phyloP scores from a whole-genome alignment of 2,329 filamentous ascomycete genomes.

The Fusarium bulbicola region DNA sequence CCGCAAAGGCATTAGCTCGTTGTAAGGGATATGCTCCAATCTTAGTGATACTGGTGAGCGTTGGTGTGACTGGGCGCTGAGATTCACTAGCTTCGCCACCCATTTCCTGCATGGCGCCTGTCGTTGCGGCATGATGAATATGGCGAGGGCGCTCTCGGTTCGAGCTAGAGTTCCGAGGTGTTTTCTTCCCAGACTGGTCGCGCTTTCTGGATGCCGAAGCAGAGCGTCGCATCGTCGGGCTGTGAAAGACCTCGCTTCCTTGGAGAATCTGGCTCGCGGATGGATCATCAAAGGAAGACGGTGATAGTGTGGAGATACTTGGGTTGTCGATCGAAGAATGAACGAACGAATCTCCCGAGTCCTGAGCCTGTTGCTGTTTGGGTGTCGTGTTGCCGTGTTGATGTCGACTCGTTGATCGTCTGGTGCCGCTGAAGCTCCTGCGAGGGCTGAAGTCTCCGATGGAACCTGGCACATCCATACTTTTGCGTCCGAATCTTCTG shows the following conservation, averaged over 20 bases:
- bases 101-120: constrained; percentile 46
- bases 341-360: constrained; percentile 75
- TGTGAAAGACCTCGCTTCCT: constrained; percentile 87
- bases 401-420: constrained; percentile 60
- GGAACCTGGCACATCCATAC: constrained; percentile 60
- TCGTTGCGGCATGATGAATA: constrained; percentile 50
- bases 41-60: constrained; percentile 63
- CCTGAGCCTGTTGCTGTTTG: constrained; percentile 51
- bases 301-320: constrained; percentile 74
- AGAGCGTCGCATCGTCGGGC: constrained; percentile 72
- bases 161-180: constrained; percentile 26
- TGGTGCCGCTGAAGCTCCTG: constrained; percentile 71
- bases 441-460: constrained; percentile 55
- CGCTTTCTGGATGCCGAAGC: constrained; percentile 49
- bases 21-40: constrained; percentile 82
- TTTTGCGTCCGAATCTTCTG: constrained; percentile 58
- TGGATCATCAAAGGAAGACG: constrained; percentile 77
- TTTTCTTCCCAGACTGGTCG: constrained; percentile 16
- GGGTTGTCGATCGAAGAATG: constrained; percentile 77
- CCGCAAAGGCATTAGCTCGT: constrained; percentile 82
- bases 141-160: constrained; percentile 8
- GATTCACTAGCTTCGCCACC: constrained; percentile 18
- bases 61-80: constrained; percentile 49
- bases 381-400: constrained; percentile 40
- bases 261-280: constrained; percentile 92